These are phyloP conservation scores for Eucalyptus pauciflora DNA, from an alignment of 345 rosid genomes.

Conservation along the genomic window DNA sequence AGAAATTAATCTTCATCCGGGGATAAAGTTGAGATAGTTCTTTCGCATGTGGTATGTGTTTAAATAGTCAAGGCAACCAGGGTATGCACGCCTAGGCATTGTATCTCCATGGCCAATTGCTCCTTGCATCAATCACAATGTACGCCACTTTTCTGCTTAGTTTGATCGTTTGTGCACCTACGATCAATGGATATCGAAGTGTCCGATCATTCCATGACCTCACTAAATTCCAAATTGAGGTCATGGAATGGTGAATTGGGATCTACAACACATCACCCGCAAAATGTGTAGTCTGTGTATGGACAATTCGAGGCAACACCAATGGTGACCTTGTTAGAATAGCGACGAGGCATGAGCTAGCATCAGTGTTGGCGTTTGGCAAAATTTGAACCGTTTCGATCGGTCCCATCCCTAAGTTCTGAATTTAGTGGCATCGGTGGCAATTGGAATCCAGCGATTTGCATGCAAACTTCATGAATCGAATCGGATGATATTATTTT, in stretches of 20 bases:
- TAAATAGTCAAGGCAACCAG: too few species aligned
- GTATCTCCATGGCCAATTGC: background rate
- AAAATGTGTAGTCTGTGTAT: background rate
- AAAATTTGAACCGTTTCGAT: background rate
- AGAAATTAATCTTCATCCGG: too few species aligned
- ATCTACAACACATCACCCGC: background rate
- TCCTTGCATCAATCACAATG: too few species aligned
- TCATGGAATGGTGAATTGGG: background rate
- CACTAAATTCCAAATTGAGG: background rate
- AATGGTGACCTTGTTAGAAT: rapidly evolving
- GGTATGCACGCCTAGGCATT: too few species aligned
- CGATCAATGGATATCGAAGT: background rate
- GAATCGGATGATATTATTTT: background rate
- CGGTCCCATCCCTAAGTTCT: background rate
- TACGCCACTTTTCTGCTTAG: too few species aligned
- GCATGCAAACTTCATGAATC: background rate
- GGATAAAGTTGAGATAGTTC: too few species aligned
- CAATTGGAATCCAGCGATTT: background rate
- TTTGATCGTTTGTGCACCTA: background rate
- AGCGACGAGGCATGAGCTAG: background rate
- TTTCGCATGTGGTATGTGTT: too few species aligned
- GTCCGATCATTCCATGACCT: background rate
- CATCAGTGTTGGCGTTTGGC: rapidly evolving
- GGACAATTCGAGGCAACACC: background rate
- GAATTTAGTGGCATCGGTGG: background rate